phyloP scores from a whole-genome alignment of 2,329 filamentous ascomycete species.

The Talaromyces sp. region DNA sequence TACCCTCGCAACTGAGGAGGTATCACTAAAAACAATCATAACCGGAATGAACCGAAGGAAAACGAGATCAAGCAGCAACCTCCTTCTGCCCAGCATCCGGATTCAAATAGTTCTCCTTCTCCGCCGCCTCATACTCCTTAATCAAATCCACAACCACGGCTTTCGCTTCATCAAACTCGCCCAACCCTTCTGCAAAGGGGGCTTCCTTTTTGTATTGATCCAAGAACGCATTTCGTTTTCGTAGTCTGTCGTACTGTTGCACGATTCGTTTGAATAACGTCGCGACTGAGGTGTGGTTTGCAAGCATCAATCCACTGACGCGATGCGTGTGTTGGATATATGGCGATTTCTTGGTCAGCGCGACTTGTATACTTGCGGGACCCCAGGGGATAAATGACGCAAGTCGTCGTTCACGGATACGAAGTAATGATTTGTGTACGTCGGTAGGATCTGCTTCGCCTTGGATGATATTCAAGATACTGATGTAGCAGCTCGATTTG shows the following conservation, averaged over 20 bases:
- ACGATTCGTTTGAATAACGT: slow-evolving; percentile 95
- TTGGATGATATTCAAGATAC: slow-evolving; percentile 97
- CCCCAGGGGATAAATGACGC: slow-evolving; percentile 99
- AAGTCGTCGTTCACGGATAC: slow-evolving; percentile 87
- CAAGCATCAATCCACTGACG: slow-evolving; percentile 93
- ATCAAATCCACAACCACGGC: slow-evolving; percentile 89
- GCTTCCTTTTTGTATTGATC: slow-evolving; percentile 95
- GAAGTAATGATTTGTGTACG: slow-evolving; percentile 92
- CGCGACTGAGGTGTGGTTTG: slow-evolving; percentile 95
- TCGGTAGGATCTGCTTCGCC: slow-evolving; percentile 97
- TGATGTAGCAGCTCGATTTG: slow-evolving; percentile 98
- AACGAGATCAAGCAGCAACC: not conserved
- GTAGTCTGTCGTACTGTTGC: slow-evolving; percentile 84
- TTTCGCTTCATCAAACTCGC: slow-evolving; percentile 91
- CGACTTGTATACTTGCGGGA: slow-evolving; percentile 94
- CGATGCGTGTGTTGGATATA: slow-evolving; percentile 92
- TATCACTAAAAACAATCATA: not conserved
- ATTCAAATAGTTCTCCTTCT: slow-evolving; percentile 83
- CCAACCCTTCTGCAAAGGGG: slow-evolving; percentile 83
- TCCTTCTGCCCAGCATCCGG: slow-evolving; percentile 54
- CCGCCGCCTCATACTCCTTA: slow-evolving; percentile 91
- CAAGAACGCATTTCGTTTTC: slow-evolving; percentile 94
- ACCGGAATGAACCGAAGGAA: not conserved
- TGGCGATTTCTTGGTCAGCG: slow-evolving; percentile 90
- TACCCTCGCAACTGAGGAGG: slow-evolving; percentile 3